phyloP scores from a whole-genome alignment of 257 asterid species.

The Plantago major region DNA sequence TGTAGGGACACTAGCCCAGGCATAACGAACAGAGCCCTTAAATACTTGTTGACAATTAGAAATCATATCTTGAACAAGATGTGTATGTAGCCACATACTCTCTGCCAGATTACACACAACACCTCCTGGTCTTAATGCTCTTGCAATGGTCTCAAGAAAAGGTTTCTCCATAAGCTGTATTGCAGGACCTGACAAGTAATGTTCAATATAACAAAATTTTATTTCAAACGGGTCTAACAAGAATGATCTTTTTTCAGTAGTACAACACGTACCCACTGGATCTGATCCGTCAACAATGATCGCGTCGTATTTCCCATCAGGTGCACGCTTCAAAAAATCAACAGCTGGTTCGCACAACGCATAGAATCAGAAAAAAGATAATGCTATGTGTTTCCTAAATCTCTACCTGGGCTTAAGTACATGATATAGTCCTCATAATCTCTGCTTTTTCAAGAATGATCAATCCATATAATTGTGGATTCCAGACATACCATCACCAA shows the following conservation, averaged over 20 bases:
- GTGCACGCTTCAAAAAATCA: constrained; percentile 58
- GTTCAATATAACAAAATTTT: too few relatives aligned
- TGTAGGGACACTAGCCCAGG: constrained; percentile 92
- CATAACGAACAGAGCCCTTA: constrained; percentile 84
- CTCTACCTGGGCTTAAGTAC: not conserved
- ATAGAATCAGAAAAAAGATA: not conserved
- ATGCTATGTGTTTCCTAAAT: too few relatives aligned
- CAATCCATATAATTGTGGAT: not conserved
- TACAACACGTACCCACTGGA: constrained; percentile 72
- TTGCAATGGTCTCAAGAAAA: constrained; percentile 72
- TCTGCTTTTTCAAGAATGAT: too few relatives aligned
- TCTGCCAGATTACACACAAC: constrained; percentile 98
- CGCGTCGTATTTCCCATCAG: constrained; percentile 81
- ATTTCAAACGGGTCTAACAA: not conserved
- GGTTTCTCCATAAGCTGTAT: constrained; percentile 88
- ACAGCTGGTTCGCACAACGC: constrained; percentile 45
- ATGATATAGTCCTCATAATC: too few relatives aligned
- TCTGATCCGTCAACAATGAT: constrained; percentile 90
- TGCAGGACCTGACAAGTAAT: constrained; percentile 71
- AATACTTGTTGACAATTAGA: constrained; percentile 67
- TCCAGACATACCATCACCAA: constrained; percentile 77
- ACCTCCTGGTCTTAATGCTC: constrained; percentile 88
- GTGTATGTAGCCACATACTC: constrained; percentile 98
- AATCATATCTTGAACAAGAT: constrained; percentile 83
- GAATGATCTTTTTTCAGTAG: too few relatives aligned